Percentiles rank a stretch among this genome's conserved stretches.
These are phyloP conservation scores for Cyberlindnera lachancei DNA, from an alignment of 805 yeast species.

Conservation along the genomic window DNA sequence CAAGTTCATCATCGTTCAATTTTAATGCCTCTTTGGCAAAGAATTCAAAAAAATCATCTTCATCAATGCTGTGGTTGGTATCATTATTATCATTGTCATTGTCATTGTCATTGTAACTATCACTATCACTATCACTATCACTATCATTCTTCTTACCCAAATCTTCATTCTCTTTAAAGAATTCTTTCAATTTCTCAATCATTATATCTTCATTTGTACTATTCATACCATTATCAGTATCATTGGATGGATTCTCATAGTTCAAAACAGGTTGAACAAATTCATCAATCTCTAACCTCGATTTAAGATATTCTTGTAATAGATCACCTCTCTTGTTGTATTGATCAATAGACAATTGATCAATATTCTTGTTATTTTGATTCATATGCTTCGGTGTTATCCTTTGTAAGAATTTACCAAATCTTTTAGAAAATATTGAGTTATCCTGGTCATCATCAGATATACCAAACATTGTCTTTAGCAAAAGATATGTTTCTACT, in stretches of 20 bases:
- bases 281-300: constrained; percentile 10
- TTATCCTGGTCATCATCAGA: background rate
- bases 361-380: constrained; percentile 1
- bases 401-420: no score
- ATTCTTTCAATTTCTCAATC: constrained; percentile 18
- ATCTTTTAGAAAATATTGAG: no score
- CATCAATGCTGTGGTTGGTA: constrained; percentile 42
- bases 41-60: constrained; percentile 65
- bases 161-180: constrained; percentile 20
- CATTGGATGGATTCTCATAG: constrained; percentile 4
- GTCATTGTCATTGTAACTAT: constrained; percentile 12
- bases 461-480: constrained; percentile 9
- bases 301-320: constrained; percentile 25
- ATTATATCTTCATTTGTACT: constrained; percentile 18
- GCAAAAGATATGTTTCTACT: constrained; percentile 12
- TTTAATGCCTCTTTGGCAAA: constrained; percentile 49
- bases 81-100: constrained; percentile 21
- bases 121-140: constrained; percentile 2
- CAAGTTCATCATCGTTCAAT: constrained; percentile 38
- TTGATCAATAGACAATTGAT: constrained; percentile 10
- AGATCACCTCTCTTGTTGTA: constrained; percentile 15
- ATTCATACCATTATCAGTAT: constrained; percentile 1
- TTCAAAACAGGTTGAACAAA: constrained; percentile 10
- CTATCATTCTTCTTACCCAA: constrained; percentile 18
- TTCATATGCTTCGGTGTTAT: no score